Conservation (phyloP, 108 stramenopile genomes). For the Stephanodiscus minutulus region DNA sequence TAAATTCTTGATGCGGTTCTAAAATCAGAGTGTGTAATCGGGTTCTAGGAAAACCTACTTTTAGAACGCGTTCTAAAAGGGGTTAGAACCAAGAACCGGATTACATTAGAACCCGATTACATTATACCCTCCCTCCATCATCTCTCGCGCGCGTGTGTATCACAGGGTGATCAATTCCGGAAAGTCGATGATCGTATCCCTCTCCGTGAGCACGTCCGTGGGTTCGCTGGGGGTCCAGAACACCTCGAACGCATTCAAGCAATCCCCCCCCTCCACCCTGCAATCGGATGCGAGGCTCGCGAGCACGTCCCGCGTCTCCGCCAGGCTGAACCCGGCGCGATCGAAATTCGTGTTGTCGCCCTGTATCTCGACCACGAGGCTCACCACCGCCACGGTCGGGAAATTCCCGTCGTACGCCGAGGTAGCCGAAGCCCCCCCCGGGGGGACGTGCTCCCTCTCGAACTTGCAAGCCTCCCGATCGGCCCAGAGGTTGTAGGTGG, state of each 20-base stretch:
- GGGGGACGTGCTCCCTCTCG: conserved; percentile 68
- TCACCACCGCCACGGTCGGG: conserved; percentile 74
- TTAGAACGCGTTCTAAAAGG: too few relatives aligned
- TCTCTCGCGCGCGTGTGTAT: too few relatives aligned
- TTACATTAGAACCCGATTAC: too few relatives aligned
- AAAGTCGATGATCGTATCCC: conserved; percentile 77
- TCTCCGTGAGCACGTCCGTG: conserved; percentile 63
- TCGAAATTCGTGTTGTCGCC: conserved; percentile 75
- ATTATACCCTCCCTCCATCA: too few relatives aligned
- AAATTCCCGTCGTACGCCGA: background rate
- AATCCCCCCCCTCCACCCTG: conserved; percentile 76
- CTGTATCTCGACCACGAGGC: conserved; percentile 78
- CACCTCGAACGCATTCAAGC: conserved; percentile 84
- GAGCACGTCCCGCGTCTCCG: conserved; percentile 73
- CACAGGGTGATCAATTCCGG: conserved; percentile 83
- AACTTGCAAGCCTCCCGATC: conserved; percentile 68
- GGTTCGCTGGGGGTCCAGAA: conserved; percentile 85
- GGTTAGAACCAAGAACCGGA: too few relatives aligned
- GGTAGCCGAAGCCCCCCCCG: conserved; percentile 10
- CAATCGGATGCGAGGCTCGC: conserved; percentile 78
- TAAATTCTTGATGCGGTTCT: too few relatives aligned
- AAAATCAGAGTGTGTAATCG: too few relatives aligned
- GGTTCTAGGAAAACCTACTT: too few relatives aligned
- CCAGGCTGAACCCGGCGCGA: conserved; percentile 69
- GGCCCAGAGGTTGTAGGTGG: conserved; percentile 69